Base-by-base conservation (phyloP, 768 basidiomycete species). In the Tephrocybe sp. region DNA sequence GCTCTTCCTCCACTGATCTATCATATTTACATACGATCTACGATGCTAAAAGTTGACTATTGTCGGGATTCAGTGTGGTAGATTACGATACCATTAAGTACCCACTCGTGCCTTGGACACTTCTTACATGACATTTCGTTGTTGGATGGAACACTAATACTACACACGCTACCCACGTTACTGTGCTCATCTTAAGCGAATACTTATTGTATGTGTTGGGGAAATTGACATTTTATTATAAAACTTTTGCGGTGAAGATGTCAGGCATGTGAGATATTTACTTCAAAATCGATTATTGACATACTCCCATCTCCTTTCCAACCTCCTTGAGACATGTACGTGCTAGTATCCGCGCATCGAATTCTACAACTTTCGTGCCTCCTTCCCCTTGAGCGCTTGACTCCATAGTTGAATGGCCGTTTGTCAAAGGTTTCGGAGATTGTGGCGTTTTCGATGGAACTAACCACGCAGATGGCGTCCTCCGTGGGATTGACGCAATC, bases 291-390 rank as follows among this genome's bases (percentile, higher is more conserved):
- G n/a, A n/a, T 61, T 43, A 57, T 15, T 49, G 55, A 27, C 41
- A 50, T n/a, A 60, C 60, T 24, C 87, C 89, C 75, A 92, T 80
- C 63, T 92, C 91, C 64, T 73, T 77, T 16, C 91, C 92, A 4
- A 92, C 72, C 44, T 78, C 76, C 60, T 75, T 79, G 49, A 93
- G 60, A 62, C 87, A 90, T 40, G 78, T 77, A 52, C 79, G 80
- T 8, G 87, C 86, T 27, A 92, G 66, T 9, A 65, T 65, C 49
- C 89, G 69, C 5, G 89, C 83, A 64, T 92, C 86, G 24, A 87
- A 61, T 56, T 86, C 79, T 2, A 76, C 58, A 5, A 63, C 65
- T n/a, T 64, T 18, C 26, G 59, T 57, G 1, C 60, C 58, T n/a
- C 4, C 11, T 19, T 37, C 5, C 9, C 56, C 51, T 18, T 51